phyloP scores from a whole-genome alignment of 768 basidiomycete genomes.

The Boletus huronensis region DNA sequence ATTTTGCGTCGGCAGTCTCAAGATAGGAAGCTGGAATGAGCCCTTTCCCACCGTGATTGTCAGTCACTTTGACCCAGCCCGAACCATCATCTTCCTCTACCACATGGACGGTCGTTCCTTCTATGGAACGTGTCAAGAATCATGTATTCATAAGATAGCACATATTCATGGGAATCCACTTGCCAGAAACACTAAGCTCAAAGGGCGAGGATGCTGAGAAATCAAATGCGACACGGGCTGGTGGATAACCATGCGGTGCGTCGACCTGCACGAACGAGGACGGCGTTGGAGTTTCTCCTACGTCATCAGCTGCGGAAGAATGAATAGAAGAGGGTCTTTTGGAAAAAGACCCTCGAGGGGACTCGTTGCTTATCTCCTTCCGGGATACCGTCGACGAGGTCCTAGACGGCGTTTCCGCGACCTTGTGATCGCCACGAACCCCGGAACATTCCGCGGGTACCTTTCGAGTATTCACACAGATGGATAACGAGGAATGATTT shows the following conservation, averaged over 20 bases:
- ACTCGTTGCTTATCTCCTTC: constrained; percentile 26
- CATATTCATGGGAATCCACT: constrained; percentile 19
- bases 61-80: constrained; percentile 78
- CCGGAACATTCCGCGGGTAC: constrained; percentile 67
- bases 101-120: constrained; percentile 61
- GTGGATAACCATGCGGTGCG: constrained; percentile 38
- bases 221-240: constrained; percentile 68
- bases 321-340: constrained; percentile 1
- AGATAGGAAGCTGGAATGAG: constrained; percentile 86
- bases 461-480: constrained; percentile 34
- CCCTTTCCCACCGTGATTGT: constrained; percentile 56
- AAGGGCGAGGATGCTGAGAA: constrained; percentile 74
- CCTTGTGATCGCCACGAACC: constrained; percentile 25
- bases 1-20: constrained; percentile 36
- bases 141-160: constrained; percentile 2
- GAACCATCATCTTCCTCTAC: constrained; percentile 82
- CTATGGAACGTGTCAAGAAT: constrained; percentile 35
- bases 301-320: constrained; percentile 7
- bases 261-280: constrained; percentile 54
- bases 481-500: constrained; percentile 2
- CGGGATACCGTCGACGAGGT: constrained; percentile 35
- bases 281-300: constrained; percentile 39
- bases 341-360: constrained; percentile 4
- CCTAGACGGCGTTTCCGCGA: constrained; percentile 27
- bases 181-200: constrained; percentile 67